Conservation (phyloP, 495 filamentous ascomycete genomes). For the Hyaloscypha variabilis region DNA sequence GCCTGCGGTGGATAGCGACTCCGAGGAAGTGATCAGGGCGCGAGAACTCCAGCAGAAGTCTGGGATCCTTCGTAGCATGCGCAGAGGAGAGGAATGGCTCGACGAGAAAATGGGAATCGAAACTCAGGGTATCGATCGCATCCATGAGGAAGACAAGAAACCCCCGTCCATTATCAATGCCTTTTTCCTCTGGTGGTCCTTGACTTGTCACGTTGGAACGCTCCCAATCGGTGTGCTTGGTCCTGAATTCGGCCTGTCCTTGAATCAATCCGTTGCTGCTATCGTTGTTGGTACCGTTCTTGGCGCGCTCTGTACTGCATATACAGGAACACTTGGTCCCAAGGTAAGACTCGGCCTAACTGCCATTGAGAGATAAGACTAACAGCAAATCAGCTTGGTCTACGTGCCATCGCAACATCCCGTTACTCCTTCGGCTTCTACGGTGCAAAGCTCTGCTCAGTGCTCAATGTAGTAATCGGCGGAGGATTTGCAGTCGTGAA, state of each 20-base stretch:
- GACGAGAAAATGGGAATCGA: slow-evolving; percentile 58
- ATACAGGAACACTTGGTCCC: slow-evolving; percentile 28
- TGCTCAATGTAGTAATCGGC: slow-evolving; percentile 52
- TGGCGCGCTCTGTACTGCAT: slow-evolving; percentile 37
- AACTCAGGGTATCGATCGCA: slow-evolving; percentile 52
- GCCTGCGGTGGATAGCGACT: not conserved
- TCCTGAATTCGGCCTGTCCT: slow-evolving; percentile 48
- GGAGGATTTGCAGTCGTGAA: slow-evolving; percentile 53
- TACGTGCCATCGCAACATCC: slow-evolving; percentile 55
- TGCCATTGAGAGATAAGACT: not conserved
- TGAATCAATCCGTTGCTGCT: slow-evolving; percentile 53
- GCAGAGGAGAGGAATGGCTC: slow-evolving; percentile 48
- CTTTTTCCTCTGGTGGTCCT: slow-evolving; percentile 47
- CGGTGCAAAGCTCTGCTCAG: slow-evolving; percentile 46
- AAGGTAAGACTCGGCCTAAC: slow-evolving; percentile 14
- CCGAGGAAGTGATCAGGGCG: slow-evolving; percentile 25
- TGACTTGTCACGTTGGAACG: slow-evolving; percentile 58
- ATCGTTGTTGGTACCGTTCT: slow-evolving; percentile 50
- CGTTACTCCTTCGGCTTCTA: slow-evolving; percentile 61
- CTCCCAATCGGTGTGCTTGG: slow-evolving; percentile 55
- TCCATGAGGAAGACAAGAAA: slow-evolving; percentile 48
- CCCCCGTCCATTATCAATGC: slow-evolving; percentile 40
- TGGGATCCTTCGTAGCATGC: slow-evolving; percentile 34
- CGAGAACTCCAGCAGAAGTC: slow-evolving; percentile 23
- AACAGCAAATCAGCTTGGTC: slow-evolving; percentile 40